These are phyloP conservation scores for Monosporascus sp. DNA, from an alignment of 2,329 filamentous ascomycete species.

Conservation along the genomic window DNA sequence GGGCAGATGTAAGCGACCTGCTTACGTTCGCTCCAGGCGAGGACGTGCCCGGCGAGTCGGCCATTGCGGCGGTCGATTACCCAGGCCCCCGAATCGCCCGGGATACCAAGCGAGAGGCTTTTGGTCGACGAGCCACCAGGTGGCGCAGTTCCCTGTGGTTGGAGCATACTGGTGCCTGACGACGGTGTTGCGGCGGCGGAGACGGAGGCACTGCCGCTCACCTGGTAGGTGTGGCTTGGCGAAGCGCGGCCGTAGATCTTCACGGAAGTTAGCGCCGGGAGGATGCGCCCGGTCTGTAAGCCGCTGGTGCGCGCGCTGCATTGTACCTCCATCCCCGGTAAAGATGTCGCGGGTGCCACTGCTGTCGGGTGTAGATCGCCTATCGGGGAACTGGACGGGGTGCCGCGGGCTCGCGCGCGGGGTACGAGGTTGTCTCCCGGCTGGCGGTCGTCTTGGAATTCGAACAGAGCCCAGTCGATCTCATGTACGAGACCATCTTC, in stretches of 20 bases:
- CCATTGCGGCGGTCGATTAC: slow-evolving; percentile 76
- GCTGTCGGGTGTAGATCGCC: slow-evolving; percentile 46
- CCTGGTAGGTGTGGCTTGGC: slow-evolving; percentile 66
- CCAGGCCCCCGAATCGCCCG: slow-evolving; percentile 92
- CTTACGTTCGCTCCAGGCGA: slow-evolving; percentile 79
- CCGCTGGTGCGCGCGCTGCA: slow-evolving; percentile 86
- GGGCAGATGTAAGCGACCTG: slow-evolving; percentile 87
- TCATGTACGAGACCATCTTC: slow-evolving; percentile 74
- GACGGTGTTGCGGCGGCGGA: not conserved
- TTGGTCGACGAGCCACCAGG: not conserved
- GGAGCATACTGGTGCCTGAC: not conserved
- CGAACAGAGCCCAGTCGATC: slow-evolving; percentile 91
- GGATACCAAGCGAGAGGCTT: slow-evolving; percentile 53
- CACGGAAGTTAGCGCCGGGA: slow-evolving; percentile 72
- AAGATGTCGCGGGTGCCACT: slow-evolving; percentile 51
- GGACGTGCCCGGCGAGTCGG: slow-evolving; percentile 79
- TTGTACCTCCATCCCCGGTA: slow-evolving; percentile 75
- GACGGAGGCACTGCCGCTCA: slow-evolving; percentile 36
- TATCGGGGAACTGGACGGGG: slow-evolving; percentile 17
- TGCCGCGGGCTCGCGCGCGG: slow-evolving; percentile 22
- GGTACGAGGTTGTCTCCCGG: slow-evolving; percentile 69
- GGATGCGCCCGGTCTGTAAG: slow-evolving; percentile 71
- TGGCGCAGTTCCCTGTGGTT: no score
- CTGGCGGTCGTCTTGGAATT: slow-evolving; percentile 65
- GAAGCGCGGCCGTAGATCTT: slow-evolving; percentile 81